Conservation (phyloP, 805 yeast species). For the Naumovozyma dairenensis region DNA sequence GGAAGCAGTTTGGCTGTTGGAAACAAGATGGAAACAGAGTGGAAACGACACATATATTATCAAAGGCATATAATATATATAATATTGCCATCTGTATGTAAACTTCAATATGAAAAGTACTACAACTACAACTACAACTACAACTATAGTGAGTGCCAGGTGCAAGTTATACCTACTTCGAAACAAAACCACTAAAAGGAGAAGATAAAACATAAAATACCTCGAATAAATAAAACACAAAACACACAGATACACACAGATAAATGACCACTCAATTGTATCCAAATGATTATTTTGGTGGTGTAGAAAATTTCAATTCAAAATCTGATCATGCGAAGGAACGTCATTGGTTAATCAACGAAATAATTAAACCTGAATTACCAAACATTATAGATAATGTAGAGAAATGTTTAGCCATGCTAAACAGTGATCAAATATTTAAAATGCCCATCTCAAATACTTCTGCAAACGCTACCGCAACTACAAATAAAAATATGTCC, state of each 20-base stretch:
- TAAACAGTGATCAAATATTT: conserved; percentile 34
- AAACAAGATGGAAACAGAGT: no score
- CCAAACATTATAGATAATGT: conserved; percentile 39
- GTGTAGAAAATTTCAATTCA: conserved; percentile 5
- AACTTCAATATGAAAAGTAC: no score
- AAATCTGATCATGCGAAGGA: conserved; percentile 16
- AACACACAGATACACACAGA: neutral
- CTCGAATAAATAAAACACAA: neutral
- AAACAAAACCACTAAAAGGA: neutral
- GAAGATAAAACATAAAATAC: neutral
- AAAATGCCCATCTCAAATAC: conserved; percentile 42
- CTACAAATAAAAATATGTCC: no score
- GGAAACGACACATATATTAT: no score
- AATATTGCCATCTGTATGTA: no score
- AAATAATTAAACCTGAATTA: conserved; percentile 38
- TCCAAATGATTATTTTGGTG: conserved; percentile 23
- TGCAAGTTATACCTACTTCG: no score
- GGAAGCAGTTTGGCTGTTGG: no score
- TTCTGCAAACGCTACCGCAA: no score
- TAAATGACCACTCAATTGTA: conserved; percentile 30
- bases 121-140: no score
- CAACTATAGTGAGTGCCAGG: no score
- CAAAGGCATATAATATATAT: no score
- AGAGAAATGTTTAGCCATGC: conserved; percentile 31
- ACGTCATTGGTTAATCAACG: conserved; percentile 38